These are phyloP conservation scores for Excoecaria agallocha DNA, from an alignment of 345 rosid genomes.

Conservation along the genomic window DNA sequence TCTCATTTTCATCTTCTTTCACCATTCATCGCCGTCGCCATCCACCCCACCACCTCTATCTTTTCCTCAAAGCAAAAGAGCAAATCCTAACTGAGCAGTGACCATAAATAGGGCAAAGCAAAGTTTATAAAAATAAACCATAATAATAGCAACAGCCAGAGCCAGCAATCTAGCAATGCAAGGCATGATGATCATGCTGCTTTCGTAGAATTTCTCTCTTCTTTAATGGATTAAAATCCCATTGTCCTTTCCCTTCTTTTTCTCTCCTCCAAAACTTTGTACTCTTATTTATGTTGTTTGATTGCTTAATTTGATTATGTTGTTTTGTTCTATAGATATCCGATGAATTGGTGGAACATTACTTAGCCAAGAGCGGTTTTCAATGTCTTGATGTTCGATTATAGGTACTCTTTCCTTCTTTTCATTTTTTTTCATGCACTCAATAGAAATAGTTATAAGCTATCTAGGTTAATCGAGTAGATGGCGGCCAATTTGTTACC, in stretches of 20 bases:
- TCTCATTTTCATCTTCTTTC: no score
- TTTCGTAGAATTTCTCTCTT: conserved; percentile 72
- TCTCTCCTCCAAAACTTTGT: not conserved
- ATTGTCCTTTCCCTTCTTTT: conserved; percentile 35
- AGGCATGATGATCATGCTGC: conserved; percentile 85
- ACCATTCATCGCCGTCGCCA: no score
- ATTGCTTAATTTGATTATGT: not conserved
- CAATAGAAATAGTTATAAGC: no score
- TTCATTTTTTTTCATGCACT: not conserved
- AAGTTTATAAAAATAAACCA: conserved; percentile 4
- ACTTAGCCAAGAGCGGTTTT: conserved; percentile 92
- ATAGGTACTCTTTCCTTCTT: conserved; percentile 52
- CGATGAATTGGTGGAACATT: conserved; percentile 93
- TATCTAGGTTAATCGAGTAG: no score
- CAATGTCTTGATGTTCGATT: conserved; percentile 96
- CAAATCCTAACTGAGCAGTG: not conserved
- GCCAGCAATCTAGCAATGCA: conserved; percentile 27
- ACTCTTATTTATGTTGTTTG: not conserved
- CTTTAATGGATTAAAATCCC: conserved; percentile 86
- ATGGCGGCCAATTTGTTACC: no score
- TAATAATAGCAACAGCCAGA: conserved; percentile 7
- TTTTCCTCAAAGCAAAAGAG: no score
- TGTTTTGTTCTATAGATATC: conserved; percentile 54
- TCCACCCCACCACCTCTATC: no score
- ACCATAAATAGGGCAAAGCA: not conserved